A percentile compares a stretch with the other conserved stretches of the same genome.
Conservation (phyloP, 2,329 filamentous ascomycete genomes). For the Setomelanomma holmii region DNA sequence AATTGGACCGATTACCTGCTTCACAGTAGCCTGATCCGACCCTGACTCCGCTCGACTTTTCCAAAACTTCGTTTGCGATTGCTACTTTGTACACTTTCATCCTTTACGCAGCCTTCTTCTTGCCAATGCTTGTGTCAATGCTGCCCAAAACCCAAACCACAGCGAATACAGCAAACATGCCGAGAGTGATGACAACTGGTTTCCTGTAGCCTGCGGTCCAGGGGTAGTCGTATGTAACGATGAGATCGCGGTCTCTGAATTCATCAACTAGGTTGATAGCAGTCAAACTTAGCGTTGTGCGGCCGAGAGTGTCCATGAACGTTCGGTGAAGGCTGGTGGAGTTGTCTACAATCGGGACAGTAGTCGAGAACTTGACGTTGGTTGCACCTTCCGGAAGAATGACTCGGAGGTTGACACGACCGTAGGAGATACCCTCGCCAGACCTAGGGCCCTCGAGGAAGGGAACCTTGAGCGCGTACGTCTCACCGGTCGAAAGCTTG, state of each 20-base stretch:
- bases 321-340: slow-evolving; percentile 76
- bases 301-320: slow-evolving; percentile 91
- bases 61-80: neutral
- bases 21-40: slow-evolving; percentile 1
- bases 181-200: slow-evolving; percentile 80
- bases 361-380: slow-evolving; percentile 80
- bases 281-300: slow-evolving; percentile 80
- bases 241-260: slow-evolving; percentile 78
- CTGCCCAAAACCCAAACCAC: slow-evolving; percentile 77
- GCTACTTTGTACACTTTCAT: slow-evolving; percentile 4
- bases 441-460: slow-evolving; percentile 93
- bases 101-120: slow-evolving; percentile 52
- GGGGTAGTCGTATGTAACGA: slow-evolving; percentile 89
- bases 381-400: slow-evolving; percentile 90
- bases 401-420: slow-evolving; percentile 78
- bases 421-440: slow-evolving; percentile 84
- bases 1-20: neutral
- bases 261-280: slow-evolving; percentile 91
- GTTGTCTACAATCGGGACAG: slow-evolving; percentile 72
- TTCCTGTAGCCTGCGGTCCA: slow-evolving; percentile 79
- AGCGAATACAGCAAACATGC: slow-evolving; percentile 75
- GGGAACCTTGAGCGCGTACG: slow-evolving; percentile 87
- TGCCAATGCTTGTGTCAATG: slow-evolving; percentile 81
- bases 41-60: slow-evolving; percentile 5
- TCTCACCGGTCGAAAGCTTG: slow-evolving; percentile 65